Conservation (phyloP, 257 asterid species). For the Haberlea rhodopensis region DNA sequence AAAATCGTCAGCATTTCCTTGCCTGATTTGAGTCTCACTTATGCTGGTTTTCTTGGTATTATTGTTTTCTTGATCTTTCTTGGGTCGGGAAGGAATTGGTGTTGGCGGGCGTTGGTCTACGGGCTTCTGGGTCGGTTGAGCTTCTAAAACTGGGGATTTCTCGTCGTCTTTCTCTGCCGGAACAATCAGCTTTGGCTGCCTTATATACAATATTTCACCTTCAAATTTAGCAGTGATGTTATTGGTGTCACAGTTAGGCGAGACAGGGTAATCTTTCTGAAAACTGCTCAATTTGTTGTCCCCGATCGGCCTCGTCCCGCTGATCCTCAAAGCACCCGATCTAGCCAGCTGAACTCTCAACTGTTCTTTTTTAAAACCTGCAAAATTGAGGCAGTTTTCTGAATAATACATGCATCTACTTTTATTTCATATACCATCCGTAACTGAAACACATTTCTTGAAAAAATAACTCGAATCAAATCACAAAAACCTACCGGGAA, state of each 20-base stretch:
- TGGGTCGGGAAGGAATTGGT: background rate
- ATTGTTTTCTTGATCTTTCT: constrained; percentile 21
- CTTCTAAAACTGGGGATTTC: constrained; percentile 19
- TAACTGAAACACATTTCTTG: background rate
- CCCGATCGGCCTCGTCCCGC: constrained; percentile 43
- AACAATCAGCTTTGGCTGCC: constrained; percentile 47
- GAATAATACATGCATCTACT: background rate
- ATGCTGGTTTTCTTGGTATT: background rate
- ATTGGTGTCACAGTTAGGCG: constrained; percentile 41
- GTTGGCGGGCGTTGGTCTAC: constrained; percentile 18
- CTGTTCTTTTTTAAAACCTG: constrained; percentile 63
- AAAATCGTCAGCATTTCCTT: background rate
- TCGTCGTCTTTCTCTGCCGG: constrained; percentile 29
- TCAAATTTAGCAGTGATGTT: constrained; percentile 64
- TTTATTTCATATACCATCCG: background rate
- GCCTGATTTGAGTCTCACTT: constrained; percentile 15
- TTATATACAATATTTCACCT: constrained; percentile 42
- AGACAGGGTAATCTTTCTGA: constrained; percentile 47
- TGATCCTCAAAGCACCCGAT: constrained; percentile 44
- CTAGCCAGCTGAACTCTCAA: constrained; percentile 48
- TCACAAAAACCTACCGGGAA: constrained; percentile 44
- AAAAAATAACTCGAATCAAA: background rate
- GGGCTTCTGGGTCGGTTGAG: constrained; percentile 18
- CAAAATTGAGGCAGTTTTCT: background rate
- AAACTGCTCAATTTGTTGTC: constrained; percentile 39